phyloP scores from a whole-genome alignment of 2,329 filamentous ascomycete species.

The Canariomyces notabilis region DNA sequence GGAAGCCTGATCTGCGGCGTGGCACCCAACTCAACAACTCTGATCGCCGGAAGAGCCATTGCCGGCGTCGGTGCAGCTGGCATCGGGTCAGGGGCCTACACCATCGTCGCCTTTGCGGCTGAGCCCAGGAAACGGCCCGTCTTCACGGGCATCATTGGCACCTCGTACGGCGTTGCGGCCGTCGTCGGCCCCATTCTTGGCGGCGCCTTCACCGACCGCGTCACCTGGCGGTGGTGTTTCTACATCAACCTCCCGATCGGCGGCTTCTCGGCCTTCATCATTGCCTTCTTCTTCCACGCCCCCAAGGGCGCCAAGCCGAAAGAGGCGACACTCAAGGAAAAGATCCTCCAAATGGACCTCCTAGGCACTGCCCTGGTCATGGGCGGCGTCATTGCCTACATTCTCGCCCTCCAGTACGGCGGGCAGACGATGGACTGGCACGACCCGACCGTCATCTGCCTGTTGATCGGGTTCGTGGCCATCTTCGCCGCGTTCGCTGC shows the following conservation, averaged over 20 bases:
- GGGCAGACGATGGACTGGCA: constrained; percentile 35
- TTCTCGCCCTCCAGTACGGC: constrained; percentile 43
- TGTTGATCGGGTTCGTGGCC: constrained; percentile 32
- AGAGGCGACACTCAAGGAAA: constrained; percentile 33
- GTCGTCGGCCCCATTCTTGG: constrained; percentile 23
- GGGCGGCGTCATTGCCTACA: constrained; percentile 35
- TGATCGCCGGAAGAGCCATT: constrained; percentile 19
- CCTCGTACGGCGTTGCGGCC: constrained; percentile 17
- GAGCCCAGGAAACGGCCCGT: constrained; percentile 15
- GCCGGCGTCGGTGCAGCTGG: constrained; percentile 18
- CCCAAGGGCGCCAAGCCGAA: constrained; percentile 33
- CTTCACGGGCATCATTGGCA: constrained; percentile 19
- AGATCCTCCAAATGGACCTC: constrained; percentile 39
- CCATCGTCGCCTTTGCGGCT: constrained; percentile 15
- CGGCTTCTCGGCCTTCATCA: constrained; percentile 17
- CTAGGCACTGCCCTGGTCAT: constrained; percentile 35
- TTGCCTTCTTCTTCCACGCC: constrained; percentile 28
- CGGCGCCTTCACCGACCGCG: constrained; percentile 19
- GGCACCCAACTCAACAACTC: constrained; percentile 15
- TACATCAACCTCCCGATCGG: constrained; percentile 26
- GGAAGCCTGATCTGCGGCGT: constrained; percentile 20
- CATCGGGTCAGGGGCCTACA: constrained; percentile 18
- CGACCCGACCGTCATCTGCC: constrained; percentile 32
- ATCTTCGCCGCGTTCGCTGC: constrained; percentile 26
- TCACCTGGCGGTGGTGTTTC: constrained; percentile 25